Base-by-base conservation (phyloP, 805 yeast genomes). In the Soucietia sequanensis region DNA sequence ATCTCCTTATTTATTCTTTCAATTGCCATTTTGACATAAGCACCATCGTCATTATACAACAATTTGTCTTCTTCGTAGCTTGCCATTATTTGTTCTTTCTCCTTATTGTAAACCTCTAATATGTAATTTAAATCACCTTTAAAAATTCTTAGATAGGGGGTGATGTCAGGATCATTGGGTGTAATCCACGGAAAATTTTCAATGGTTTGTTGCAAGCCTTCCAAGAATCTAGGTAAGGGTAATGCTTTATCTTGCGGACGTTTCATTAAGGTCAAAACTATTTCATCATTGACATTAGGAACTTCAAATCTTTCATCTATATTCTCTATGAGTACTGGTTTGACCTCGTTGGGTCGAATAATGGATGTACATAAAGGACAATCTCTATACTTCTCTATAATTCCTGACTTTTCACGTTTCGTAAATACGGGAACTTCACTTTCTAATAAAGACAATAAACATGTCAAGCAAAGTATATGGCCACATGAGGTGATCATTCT, bases 401-500 rank as follows among this genome's bases (percentile, higher is more conserved):
- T 46, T 10, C 61, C 69, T 23, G 44, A 47, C 21, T 54, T 43
- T 46, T 65, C 65, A 30, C 62, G 58, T 32, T 64, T 58, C 44
- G 65, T 60, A 33, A 57, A 57, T 14, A 46, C 48, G 1, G 74
- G 74, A 2, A 68, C 57, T 37, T 68, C 72, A 13, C 81, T 78
- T 23, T 76, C 84, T 28, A 87, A 63, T 48, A 85, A 76, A 29
- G 89, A 76, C 36, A 89, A 57, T 20, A 91, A 59, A 57, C 99
- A 93, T 10, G 89, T 78, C 36, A 78, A 70, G 54, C 99, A 93
- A 51, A 93, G 78, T 11, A 89, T 73, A 54, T 93, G 99, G 4
- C 99, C 99, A 64, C 99, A 93, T 9, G 80, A 74, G 4, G 70
- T 64, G 19, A 88, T 80, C 98, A 93, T 95, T 36, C 98, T 68